Conservation (phyloP, 2,329 filamentous ascomycete species). For the Colletotrichum coccodes region DNA sequence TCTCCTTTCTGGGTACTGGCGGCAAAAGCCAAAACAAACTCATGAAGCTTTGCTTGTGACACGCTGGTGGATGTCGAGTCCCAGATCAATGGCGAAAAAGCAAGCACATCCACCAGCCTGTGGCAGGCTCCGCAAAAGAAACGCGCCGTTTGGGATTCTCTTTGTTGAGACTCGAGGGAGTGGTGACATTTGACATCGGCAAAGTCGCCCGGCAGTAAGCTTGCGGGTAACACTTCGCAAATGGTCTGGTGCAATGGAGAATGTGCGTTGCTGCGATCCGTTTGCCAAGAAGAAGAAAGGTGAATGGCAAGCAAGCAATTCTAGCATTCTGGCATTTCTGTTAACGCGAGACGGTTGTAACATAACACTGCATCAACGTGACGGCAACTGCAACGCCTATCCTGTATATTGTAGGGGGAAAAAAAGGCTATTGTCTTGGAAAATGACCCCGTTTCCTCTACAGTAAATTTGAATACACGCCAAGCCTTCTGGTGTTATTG, state of each 20-base stretch:
- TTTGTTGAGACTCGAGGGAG: neutral
- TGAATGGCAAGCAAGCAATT: neutral
- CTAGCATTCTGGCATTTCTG: neutral
- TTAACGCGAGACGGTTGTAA: neutral
- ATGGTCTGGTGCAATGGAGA: neutral
- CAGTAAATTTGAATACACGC: too few species aligned
- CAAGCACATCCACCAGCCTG: neutral
- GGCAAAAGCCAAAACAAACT: conserved; percentile 15
- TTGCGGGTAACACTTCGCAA: neutral
- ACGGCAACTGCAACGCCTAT: neutral
- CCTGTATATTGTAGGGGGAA: too few species aligned
- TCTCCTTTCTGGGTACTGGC: neutral
- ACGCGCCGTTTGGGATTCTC: conserved; percentile 1
- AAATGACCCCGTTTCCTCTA: neutral
- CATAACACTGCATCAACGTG: neutral
- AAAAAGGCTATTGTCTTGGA: too few species aligned
- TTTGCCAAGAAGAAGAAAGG: neutral
- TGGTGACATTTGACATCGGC: neutral
- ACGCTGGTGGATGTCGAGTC: conserved; percentile 5
- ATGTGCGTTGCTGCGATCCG: neutral
- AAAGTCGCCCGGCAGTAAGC: neutral
- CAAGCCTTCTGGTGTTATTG: too few species aligned
- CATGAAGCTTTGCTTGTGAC: conserved; percentile 11
- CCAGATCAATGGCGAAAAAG: conserved; percentile 4
- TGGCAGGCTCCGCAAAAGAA: conserved; percentile 5